A percentile compares a stretch with the other conserved stretches of the same genome.
Evolutionary conservation across 495 filamentous ascomycete species (phyloP).

Genomic region (Penicillium angulare): DNA sequence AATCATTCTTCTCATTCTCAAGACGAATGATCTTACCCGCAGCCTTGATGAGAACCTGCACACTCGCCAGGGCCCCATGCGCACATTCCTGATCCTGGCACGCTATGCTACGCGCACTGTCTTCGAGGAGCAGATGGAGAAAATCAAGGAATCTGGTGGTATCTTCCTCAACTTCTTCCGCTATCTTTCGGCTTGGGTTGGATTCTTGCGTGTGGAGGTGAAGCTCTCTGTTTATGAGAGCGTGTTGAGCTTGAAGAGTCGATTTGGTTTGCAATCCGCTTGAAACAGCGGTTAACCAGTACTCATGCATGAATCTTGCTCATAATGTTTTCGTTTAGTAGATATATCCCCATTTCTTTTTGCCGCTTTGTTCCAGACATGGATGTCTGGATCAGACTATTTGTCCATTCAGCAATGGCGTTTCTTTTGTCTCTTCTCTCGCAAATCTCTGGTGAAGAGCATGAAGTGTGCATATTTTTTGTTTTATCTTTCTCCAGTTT

Average conservation of each 20-base stretch:
- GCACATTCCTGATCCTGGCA: slow-evolving; percentile 91
- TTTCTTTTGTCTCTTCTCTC: too few species aligned
- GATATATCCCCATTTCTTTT: slow-evolving; percentile 13
- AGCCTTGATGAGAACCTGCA: slow-evolving; percentile 93
- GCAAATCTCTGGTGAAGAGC: too few species aligned
- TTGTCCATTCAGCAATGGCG: slow-evolving; percentile 37
- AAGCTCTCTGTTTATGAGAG: slow-evolving; percentile 63
- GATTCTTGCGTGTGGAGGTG: slow-evolving; percentile 60
- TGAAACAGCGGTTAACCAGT: slow-evolving; percentile 1
- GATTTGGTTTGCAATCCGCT: slow-evolving; percentile 30
- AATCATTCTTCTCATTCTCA: slow-evolving; percentile 91
- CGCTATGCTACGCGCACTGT: slow-evolving; percentile 88
- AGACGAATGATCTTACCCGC: slow-evolving; percentile 96
- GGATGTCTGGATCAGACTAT: slow-evolving; percentile 25
- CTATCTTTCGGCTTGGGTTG: slow-evolving; percentile 56
- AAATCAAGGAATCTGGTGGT: slow-evolving; percentile 57
- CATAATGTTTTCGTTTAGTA: slow-evolving; percentile 5
- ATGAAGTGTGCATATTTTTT: too few species aligned
- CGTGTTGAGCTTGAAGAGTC: slow-evolving; percentile 45
- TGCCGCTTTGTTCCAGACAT: slow-evolving; percentile 19
- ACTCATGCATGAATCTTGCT: background rate
- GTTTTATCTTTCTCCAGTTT: background rate
- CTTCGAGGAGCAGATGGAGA: slow-evolving; percentile 81
- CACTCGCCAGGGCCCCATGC: slow-evolving; percentile 80
- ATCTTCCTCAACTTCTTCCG: slow-evolving; percentile 54